Conservation (phyloP, 345 rosid species). For the Moricandia arvensis region DNA sequence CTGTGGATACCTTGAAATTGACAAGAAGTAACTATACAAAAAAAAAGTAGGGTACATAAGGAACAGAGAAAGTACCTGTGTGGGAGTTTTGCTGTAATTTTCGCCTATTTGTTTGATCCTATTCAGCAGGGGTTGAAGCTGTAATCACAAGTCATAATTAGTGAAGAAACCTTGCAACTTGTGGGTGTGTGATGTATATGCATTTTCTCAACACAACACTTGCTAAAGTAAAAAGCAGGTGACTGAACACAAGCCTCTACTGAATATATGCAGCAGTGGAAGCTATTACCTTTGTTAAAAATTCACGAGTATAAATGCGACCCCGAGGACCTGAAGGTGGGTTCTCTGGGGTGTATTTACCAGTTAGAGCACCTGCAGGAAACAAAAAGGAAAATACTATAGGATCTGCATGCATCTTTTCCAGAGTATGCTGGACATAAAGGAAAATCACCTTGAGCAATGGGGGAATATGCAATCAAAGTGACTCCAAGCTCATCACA, state of each 20-base stretch:
- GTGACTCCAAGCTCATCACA: slow-evolving; percentile 94
- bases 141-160: slow-evolving; percentile 35
- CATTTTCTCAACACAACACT: slow-evolving; percentile 2
- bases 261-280: too few species aligned
- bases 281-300: slow-evolving; percentile 52
- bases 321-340: slow-evolving; percentile 87
- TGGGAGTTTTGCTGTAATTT: slow-evolving; percentile 59
- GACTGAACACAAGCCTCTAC: too few species aligned
- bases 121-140: slow-evolving; percentile 81
- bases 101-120: slow-evolving; percentile 72
- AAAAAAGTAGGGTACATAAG: slow-evolving; percentile 10
- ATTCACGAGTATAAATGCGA: slow-evolving; percentile 70
- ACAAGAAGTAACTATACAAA: background rate
- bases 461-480: slow-evolving; percentile 88
- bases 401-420: background rate
- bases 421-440: slow-evolving; percentile 3
- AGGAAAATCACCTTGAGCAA: slow-evolving; percentile 74
- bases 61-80: slow-evolving; percentile 59
- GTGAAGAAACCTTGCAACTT: slow-evolving; percentile 4
- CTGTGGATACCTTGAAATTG: background rate
- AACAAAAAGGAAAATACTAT: background rate
- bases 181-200: background rate
- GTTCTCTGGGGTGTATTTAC: slow-evolving; percentile 87
- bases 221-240: background rate
- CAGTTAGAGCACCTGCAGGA: slow-evolving; percentile 78